Evolutionary conservation across 352 stramenopile species (phyloP), one percentile per base, ranked within the genome.

Genomic region (Phytophthora quininea): DNA sequence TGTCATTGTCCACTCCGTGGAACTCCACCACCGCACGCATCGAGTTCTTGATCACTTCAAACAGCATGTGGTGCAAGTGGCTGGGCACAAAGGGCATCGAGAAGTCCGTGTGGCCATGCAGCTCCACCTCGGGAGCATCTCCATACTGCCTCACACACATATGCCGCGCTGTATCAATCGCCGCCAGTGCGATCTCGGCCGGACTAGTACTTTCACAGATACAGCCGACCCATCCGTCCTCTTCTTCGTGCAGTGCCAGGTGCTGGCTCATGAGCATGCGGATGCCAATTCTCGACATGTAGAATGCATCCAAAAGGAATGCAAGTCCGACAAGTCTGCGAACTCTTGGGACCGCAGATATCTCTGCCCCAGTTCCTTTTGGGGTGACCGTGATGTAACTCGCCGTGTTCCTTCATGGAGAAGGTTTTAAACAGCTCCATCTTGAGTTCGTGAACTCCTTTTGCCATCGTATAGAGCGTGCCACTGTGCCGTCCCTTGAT

Each of bases 211-310:
- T 95, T 67, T 96, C 94, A 78, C 95, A 99, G 71, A 99, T 98
- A 64, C 98, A 98, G 46, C 86, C 84, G 19, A 96, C 88, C 88
- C 89, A 97, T 7, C 89, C 89, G 47, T 87, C 67, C 65, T 97
- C 89, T 61, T 95, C 76, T 58, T 98, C 82, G 63, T 98, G 92
- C 11, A 99, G 81, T 11, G 97, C 97, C 62, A 99, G 85, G 78
- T 99, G 99, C 77, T 99, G 98, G 35, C 97, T 98, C 84, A 99
- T 99, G 63, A 99, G 88, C 70, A 99, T 99, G 5, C 98, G 97
- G 69, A 99, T 99, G 45, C 98, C 98, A 66, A 99, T 99, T 35
- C 98, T 86, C 24, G 90, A 98, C 82, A 99, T 98, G 77, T 99
- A 99, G 76, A 99, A 99, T 10, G 93, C 86, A 78, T 99, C 98